Conservation (phyloP, 495 filamentous ascomycete species). For the Lasiosphaeria miniovina region DNA sequence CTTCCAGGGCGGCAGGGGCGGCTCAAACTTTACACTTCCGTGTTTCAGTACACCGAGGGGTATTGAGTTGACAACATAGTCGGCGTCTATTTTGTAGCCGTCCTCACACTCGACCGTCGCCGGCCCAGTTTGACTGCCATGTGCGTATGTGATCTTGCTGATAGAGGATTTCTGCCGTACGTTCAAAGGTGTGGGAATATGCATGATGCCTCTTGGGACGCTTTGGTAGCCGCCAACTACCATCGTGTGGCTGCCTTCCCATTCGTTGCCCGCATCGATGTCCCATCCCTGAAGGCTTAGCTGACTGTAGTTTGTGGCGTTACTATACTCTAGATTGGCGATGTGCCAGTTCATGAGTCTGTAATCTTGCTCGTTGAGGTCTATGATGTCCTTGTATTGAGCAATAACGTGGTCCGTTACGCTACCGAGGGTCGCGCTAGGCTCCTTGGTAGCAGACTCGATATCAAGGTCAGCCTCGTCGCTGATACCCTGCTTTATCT, state of each 20-base stretch:
- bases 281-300: slow-evolving; percentile 93
- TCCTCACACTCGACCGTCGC: slow-evolving; percentile 73
- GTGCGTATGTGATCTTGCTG: slow-evolving; percentile 63
- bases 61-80: slow-evolving; percentile 82
- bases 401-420: slow-evolving; percentile 85
- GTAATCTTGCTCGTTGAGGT: slow-evolving; percentile 81
- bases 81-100: slow-evolving; percentile 72
- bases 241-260: slow-evolving; percentile 89
- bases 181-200: slow-evolving; percentile 73
- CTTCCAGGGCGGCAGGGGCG: slow-evolving; percentile 85
- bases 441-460: slow-evolving; percentile 56
- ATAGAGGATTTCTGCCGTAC: slow-evolving; percentile 70
- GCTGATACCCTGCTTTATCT: slow-evolving; percentile 61
- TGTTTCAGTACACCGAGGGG: slow-evolving; percentile 89
- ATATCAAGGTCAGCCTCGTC: slow-evolving; percentile 69
- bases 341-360: slow-evolving; percentile 96
- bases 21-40: slow-evolving; percentile 69
- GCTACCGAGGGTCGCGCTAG: slow-evolving; percentile 73
- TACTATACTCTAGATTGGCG: slow-evolving; percentile 96
- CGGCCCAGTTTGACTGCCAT: slow-evolving; percentile 32
- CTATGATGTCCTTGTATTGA: slow-evolving; percentile 81
- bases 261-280: slow-evolving; percentile 95
- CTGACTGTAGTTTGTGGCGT: slow-evolving; percentile 79
- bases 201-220: slow-evolving; percentile 76
- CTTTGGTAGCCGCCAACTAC: slow-evolving; percentile 91